Conservation (phyloP, 2,329 filamentous ascomycete genomes). For the Arthrobotrys entomopaga region DNA sequence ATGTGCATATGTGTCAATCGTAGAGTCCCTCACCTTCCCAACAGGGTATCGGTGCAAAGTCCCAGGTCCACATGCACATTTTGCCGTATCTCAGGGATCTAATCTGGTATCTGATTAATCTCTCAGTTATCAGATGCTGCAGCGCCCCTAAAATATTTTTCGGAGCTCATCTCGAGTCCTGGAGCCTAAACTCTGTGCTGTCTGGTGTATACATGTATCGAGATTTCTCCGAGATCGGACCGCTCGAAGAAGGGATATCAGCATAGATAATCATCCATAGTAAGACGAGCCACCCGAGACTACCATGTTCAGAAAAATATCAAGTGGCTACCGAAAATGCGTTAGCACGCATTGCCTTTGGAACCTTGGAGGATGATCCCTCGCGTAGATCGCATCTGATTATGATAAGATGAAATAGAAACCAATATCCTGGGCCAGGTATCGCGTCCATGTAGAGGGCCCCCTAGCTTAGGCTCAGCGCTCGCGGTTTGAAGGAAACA, state of each 20-base stretch:
- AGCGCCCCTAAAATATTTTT: background rate
- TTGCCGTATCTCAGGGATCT: constrained; percentile 23
- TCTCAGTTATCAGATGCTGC: constrained; percentile 36
- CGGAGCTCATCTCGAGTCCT: no score
- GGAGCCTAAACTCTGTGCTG: background rate
- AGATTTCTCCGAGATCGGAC: constrained; percentile 22
- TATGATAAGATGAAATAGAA: constrained; percentile 22
- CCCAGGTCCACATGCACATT: background rate
- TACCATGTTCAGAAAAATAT: no score
- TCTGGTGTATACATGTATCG: no score
- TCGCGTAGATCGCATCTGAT: constrained; percentile 40
- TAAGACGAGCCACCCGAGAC: no score
- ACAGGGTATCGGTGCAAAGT: constrained; percentile 7
- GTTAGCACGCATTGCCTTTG: no score
- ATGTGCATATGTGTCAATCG: no score
- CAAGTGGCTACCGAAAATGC: no score
- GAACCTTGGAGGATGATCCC: background rate
- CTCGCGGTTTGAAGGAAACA: no score
- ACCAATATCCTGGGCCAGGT: no score
- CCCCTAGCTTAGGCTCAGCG: no score
- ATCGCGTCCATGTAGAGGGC: no score
- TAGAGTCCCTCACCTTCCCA: constrained; percentile 19
- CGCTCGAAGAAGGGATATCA: background rate
- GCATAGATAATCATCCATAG: background rate
- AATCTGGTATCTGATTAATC: constrained; percentile 31